A percentile compares a stretch with the other conserved stretches of the same genome.
Evolutionary conservation across 352 stramenopile species (phyloP).

Genomic region (Phytopythium sindhum): DNA sequence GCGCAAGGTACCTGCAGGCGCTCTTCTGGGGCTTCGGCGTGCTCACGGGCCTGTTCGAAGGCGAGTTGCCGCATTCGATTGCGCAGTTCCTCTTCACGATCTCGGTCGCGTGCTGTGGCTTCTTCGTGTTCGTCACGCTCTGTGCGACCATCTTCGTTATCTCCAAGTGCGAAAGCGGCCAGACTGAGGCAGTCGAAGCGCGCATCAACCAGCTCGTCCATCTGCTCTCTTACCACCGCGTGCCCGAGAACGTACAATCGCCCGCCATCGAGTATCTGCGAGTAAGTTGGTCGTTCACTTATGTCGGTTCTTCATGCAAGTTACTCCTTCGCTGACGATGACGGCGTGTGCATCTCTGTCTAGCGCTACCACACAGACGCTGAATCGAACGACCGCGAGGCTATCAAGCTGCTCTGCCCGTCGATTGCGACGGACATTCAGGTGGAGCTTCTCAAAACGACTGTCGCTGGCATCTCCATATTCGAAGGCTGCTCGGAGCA

Average conservation of each 20-base stretch:
- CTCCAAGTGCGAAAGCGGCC: conserved; percentile 72
- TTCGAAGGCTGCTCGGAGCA: conserved; percentile 51
- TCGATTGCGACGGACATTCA: conserved; percentile 79
- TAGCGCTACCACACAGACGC: conserved; percentile 65
- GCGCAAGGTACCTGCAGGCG: conserved; percentile 40
- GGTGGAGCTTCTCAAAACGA: conserved; percentile 56
- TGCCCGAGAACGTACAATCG: conserved; percentile 48
- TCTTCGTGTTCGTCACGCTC: conserved; percentile 66
- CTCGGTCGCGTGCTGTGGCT: conserved; percentile 57
- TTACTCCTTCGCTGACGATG: background rate
- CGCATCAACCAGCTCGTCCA: conserved; percentile 75
- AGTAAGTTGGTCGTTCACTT: conserved; percentile 17
- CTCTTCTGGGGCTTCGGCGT: conserved; percentile 70
- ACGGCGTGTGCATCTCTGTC: background rate
- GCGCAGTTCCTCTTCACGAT: conserved; percentile 65
- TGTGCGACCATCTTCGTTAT: conserved; percentile 79
- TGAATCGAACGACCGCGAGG: conserved; percentile 70
- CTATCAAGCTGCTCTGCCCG: conserved; percentile 59
- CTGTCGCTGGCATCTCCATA: conserved; percentile 45
- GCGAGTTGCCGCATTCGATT: conserved; percentile 44
- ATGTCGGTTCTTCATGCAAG: background rate
- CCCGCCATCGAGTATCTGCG: conserved; percentile 68
- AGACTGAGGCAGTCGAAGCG: conserved; percentile 50
- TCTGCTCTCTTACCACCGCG: conserved; percentile 60
- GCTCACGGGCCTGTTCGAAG: conserved; percentile 67